Evolutionary conservation across 768 basidiomycete species (phyloP).

Genomic region (Pulveroboletus sp.): DNA sequence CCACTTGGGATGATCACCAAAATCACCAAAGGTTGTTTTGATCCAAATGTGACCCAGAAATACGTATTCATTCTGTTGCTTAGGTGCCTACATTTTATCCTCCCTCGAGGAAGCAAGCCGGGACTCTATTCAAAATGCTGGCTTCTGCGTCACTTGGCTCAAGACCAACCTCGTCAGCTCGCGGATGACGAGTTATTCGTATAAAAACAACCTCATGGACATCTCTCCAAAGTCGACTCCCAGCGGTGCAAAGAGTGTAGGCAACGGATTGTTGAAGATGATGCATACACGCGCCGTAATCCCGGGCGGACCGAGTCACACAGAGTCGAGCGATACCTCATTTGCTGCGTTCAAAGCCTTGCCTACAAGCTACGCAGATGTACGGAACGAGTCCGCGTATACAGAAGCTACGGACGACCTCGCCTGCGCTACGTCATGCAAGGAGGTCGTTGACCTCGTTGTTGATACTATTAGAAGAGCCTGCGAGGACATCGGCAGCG

Average conservation of each 20-base stretch:
- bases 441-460: conserved; percentile 73
- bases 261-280: conserved; percentile 27
- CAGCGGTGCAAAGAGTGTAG: neutral
- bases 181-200: conserved; percentile 80
- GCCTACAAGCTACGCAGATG: conserved; percentile 60
- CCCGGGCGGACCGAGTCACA: conserved; percentile 33
- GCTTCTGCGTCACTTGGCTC: conserved; percentile 81
- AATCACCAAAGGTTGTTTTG: conserved; percentile 69
- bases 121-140: conserved; percentile 84
- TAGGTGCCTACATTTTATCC: conserved; percentile 95
- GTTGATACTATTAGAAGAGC: conserved; percentile 68
- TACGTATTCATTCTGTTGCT: neutral
- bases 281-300: conserved; percentile 27
- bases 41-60: neutral
- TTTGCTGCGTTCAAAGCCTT: conserved; percentile 81
- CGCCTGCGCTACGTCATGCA: conserved; percentile 61
- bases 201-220: conserved; percentile 61
- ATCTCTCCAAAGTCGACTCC: neutral
- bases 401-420: conserved; percentile 63
- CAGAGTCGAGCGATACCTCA: conserved; percentile 37
- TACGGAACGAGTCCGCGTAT: conserved; percentile 43
- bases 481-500: conserved; percentile 60
- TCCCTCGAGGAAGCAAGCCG: conserved; percentile 90
- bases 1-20: conserved; percentile 77
- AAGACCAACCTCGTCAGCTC: conserved; percentile 64